Evolutionary conservation across 73 alveolate species (phyloP), one percentile per base, ranked within the genome.

Genomic region (Halteria grandinella): DNA sequence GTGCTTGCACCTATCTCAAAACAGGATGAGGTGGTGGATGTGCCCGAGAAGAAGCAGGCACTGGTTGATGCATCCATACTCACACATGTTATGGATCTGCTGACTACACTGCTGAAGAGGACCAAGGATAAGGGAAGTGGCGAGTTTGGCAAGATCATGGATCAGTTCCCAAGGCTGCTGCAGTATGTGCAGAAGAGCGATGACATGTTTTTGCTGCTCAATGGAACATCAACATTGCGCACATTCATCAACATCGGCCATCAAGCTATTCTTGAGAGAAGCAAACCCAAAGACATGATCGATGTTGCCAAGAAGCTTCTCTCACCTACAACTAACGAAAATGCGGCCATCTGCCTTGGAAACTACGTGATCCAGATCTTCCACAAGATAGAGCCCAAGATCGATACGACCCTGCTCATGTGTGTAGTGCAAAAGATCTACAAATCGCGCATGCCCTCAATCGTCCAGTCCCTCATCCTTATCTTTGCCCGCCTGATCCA

Each of bases 371-470:
- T 91, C 55, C 96, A 93, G 71, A 78, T 78, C 39, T 90, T 93
- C 80, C 66, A 55, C 45, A 85, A 91, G 73, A 69, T 91, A 20
- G 83, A 89, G 43, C 94, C 95, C 27, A 80, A 90, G 69, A 93
- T 93, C 55, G 95, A 90, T 48, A 89, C 96, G 31, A 91, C 83
- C 75, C 33, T 93, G 20, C 83, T 93, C 39, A 89, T 87, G 90
- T 83, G 83, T 40, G 86, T 91, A 2, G 92, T 93, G 17, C 72
- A 90, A 58, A 95, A 96, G 83, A 95, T 96, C 53, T 86, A 89
- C 54, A 96, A 97, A 90, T 92, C 98, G 6, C 93, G 95, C 73
- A 88, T 96, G 93, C 99, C 99, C n/a, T 89, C 98, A 0, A 93
- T 96, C 3, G 99, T 96, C 0, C 91, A 96, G 70, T 87, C 97